A percentile compares a stretch with the other conserved stretches of the same genome.
Conservation (phyloP, 1,284 basidiomycete species). For the Heterobasidion occidentale region DNA sequence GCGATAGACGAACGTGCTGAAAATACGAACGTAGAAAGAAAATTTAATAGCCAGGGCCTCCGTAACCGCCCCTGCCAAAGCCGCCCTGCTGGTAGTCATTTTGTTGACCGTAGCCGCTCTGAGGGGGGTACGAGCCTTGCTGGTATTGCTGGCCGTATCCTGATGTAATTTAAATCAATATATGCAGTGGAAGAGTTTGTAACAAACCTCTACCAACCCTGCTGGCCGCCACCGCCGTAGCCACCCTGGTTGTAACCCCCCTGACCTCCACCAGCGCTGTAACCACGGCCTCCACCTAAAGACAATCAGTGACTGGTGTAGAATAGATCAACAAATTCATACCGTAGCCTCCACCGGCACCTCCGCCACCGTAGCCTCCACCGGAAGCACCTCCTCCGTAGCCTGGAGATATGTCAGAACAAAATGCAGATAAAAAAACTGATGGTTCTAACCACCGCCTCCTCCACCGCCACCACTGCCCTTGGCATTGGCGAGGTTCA, state of each 20-base stretch:
- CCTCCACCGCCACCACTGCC: conserved; percentile 43
- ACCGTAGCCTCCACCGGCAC: not conserved
- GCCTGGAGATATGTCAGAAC: not conserved
- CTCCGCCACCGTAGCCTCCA: not conserved
- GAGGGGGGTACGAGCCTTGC: conserved; percentile 9
- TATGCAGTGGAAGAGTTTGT: not conserved
- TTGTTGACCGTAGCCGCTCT: conserved; percentile 22
- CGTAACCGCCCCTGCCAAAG: conserved; percentile 18
- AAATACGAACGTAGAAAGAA: not conserved
- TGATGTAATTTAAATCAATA: not conserved
- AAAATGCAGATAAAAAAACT: not conserved
- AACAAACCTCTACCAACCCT: conserved; percentile 1
- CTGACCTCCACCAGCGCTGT: conserved; percentile 21
- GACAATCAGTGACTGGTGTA: not conserved
- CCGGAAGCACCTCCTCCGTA: conserved; percentile 4
- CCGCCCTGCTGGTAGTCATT: conserved; percentile 20
- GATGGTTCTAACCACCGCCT: not conserved
- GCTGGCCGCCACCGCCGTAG: conserved; percentile 18
- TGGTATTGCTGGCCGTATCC: conserved; percentile 19
- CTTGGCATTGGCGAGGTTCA: conserved; percentile 91
- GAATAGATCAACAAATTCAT: not conserved
- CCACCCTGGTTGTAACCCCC: conserved; percentile 19
- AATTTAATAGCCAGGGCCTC: conserved; percentile 13
- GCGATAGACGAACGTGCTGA: not conserved
- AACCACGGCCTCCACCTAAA: conserved; percentile 12